Conservation (phyloP, 305 asterid genomes). For the Solanum hybrid region DNA sequence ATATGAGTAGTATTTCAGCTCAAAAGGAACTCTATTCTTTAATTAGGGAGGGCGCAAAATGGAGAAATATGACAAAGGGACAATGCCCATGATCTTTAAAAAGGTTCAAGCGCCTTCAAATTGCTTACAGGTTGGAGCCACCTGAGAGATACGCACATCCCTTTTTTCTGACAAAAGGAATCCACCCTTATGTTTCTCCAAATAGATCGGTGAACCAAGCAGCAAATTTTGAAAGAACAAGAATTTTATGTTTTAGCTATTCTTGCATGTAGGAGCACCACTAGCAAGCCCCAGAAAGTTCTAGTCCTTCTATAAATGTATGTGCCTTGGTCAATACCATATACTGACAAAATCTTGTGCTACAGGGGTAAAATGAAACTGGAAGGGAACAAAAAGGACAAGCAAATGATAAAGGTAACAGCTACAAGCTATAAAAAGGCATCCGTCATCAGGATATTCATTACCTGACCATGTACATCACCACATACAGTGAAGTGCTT, state of each 20-base stretch:
- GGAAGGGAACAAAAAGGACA: background rate
- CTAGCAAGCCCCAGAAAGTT: background rate
- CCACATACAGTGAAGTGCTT: constrained; percentile 95
- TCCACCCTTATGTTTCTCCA: background rate
- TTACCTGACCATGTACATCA: constrained; percentile 99
- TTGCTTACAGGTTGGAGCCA: background rate
- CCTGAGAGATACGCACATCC: background rate
- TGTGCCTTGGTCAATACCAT: background rate
- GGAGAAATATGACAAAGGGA: background rate
- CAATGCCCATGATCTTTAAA: background rate
- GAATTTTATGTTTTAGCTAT: background rate
- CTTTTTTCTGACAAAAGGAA: background rate
- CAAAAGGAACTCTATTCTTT: background rate
- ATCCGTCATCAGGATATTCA: constrained; percentile 7
- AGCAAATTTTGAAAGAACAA: background rate
- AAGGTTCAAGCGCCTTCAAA: background rate
- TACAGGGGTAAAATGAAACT: background rate
- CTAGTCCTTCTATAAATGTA: background rate
- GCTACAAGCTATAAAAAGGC: background rate
- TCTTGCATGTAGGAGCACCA: background rate
- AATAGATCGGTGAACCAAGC: background rate
- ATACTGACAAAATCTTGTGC: background rate
- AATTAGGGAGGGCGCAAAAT: background rate
- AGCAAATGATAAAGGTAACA: background rate
- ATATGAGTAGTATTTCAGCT: background rate